Evolutionary conservation across 768 basidiomycete genomes (phyloP), one percentile per base, ranked within the genome.

Genomic region (Cantharellus cinnabarinus): DNA sequence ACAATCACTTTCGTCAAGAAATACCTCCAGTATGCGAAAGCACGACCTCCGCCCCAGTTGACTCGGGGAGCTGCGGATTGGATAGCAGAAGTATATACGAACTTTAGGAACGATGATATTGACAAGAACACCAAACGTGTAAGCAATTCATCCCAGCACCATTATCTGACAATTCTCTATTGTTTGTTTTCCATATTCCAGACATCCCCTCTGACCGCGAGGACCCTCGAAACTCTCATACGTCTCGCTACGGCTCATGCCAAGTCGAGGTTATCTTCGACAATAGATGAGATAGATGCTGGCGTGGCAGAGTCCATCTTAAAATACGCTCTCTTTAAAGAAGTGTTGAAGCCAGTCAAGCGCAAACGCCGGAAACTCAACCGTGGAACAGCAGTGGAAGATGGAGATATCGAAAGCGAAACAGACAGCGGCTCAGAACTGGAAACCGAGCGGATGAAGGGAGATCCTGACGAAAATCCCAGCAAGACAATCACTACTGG

Each of bases 231-330:
- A 71, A 99, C 95, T 0, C 78, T 99, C 54, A 99, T 99, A 70
- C 95, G 95, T 75, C 78, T 99, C 4, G 81, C 95, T 3, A 99
- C 94, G 15, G 95, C 95, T 0, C 95, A 99, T 70, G 95, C 95
- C 51, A 99, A 99, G 70, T 81, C 90, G 14, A 82, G 94, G 20
- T 76, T 99, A 4, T 93, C 91, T 4, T 61, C 78, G 50, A 85
- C 85, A 63, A 88, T 99, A 5, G 81, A 88, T 65, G 78, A 83
- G 67, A 72, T 74, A 2, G 95, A 99, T 72, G 91, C 95, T 15
- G 77, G 76, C 64, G 83, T 84, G 48, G 95, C 95, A 2, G 91
- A 99, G 69, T 83, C 83, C 66, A 94, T 98, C 67, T 82, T 99
- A 70, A 85, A 93, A 29, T 99, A 90, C 70, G 95, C 95, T 3